phyloP scores from a whole-genome alignment of 2,329 filamentous ascomycete genomes.

The Pyricularia grisea region DNA sequence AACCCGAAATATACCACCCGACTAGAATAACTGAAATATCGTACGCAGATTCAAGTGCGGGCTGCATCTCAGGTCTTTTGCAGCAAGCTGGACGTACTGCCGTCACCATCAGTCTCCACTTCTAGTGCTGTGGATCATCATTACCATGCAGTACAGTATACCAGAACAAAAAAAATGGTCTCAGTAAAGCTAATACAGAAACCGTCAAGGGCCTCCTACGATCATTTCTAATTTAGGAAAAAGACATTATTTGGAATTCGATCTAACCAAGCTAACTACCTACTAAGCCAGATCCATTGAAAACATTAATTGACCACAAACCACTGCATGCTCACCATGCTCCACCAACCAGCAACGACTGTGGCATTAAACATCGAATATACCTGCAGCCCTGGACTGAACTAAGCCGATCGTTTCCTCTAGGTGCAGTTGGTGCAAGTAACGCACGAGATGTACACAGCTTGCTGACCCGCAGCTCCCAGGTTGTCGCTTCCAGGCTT shows the following conservation, averaged over 20 bases:
- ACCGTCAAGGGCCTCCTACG: neutral
- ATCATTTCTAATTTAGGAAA: neutral
- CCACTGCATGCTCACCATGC: neutral
- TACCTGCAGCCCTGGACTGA: neutral
- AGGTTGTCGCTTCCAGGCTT: slow-evolving; percentile 1
- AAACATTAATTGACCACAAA: neutral
- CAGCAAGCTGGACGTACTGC: neutral
- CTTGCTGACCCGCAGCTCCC: neutral
- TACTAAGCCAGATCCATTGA: neutral
- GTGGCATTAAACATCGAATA: neutral
- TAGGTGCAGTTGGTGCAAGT: slow-evolving; percentile 5
- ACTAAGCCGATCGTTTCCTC: neutral
- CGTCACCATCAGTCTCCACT: neutral
- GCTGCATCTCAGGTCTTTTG: neutral
- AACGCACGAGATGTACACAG: slow-evolving; percentile 2
- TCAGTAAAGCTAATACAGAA: neutral
- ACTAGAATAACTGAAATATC: no score
- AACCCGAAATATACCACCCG: neutral
- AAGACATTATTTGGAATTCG: neutral
- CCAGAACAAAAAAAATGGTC: neutral
- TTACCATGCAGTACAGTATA: neutral
- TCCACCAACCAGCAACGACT: neutral
- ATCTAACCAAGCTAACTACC: neutral
- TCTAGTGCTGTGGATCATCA: neutral
- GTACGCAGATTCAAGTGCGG: no score